phyloP scores from a whole-genome alignment of 2,329 filamentous ascomycete species.

The Arthrobotrys pseudoclavata region DNA sequence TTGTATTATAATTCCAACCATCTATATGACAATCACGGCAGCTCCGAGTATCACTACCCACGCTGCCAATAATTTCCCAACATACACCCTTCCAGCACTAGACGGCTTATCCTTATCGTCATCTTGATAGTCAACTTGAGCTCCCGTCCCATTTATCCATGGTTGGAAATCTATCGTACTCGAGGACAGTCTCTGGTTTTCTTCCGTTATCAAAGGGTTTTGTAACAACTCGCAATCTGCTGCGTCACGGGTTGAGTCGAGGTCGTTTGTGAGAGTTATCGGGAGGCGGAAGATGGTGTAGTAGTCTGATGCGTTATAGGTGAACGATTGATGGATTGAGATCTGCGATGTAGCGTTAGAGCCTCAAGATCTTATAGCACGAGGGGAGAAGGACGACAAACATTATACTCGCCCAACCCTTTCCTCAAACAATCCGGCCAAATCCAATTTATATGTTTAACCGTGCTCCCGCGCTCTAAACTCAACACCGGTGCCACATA shows the following conservation, averaged over 20 bases:
- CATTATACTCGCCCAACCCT: conserved; percentile 75
- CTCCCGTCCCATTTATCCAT: conserved; percentile 45
- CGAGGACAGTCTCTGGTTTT: conserved; percentile 55
- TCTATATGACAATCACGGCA: neutral
- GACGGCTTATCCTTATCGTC: conserved; percentile 8
- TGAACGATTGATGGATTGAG: conserved; percentile 79
- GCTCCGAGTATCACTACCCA: neutral
- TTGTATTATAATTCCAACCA: neutral
- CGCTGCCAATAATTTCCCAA: neutral
- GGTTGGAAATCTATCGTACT: conserved; percentile 34
- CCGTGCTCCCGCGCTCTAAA: conserved; percentile 76
- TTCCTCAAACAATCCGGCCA: conserved; percentile 77
- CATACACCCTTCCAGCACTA: neutral
- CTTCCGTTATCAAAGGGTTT: conserved; percentile 70
- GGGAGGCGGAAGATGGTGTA: conserved; percentile 81
- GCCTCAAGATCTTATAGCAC: no score
- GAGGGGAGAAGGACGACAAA: conserved; percentile 63
- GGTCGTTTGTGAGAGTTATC: conserved; percentile 77
- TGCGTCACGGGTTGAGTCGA: conserved; percentile 68
- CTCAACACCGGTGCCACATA: conserved; percentile 75
- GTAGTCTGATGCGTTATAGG: conserved; percentile 74
- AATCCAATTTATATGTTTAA: conserved; percentile 80
- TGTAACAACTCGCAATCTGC: conserved; percentile 70
- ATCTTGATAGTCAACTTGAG: conserved; percentile 30
- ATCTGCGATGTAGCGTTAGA: conserved; percentile 68